phyloP scores from a whole-genome alignment of 371 early-diverging fungal genomes.

The Lichtheimia ramosa region DNA sequence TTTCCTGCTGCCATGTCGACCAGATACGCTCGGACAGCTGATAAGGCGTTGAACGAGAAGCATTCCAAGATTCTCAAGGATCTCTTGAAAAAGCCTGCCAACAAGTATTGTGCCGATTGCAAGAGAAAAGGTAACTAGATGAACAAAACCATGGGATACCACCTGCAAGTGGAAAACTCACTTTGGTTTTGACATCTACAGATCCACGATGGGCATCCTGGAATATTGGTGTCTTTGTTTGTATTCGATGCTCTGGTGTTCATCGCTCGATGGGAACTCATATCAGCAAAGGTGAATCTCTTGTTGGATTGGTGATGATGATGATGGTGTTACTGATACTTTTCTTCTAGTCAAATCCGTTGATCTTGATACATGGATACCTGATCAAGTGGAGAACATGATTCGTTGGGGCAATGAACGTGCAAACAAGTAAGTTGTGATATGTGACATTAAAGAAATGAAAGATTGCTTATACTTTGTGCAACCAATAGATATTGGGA shows the following conservation, averaged over 20 bases:
- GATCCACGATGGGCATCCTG: constrained; percentile 91
- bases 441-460: not conserved
- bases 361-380: constrained; percentile 87
- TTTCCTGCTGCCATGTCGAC: constrained; percentile 62
- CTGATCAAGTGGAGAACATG: constrained; percentile 83
- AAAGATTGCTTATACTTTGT: not conserved
- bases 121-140: constrained; percentile 67
- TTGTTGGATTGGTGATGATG: not conserved
- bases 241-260: constrained; percentile 85
- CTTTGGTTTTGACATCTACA: constrained; percentile 10
- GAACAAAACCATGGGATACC: not conserved
- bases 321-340: not conserved
- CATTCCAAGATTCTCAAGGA: constrained; percentile 69
- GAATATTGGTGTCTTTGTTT: constrained; percentile 85
- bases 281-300: constrained; percentile 73
- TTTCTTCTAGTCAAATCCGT: constrained; percentile 70
- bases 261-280: constrained; percentile 87
- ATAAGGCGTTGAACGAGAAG: constrained; percentile 73
- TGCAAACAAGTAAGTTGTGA: constrained; percentile 57
- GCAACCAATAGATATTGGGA: constrained; percentile 60
- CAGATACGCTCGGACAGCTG: constrained; percentile 69
- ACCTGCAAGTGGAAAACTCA: not conserved
- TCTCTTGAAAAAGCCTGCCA: constrained; percentile 70
- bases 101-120: constrained; percentile 84
- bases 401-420: constrained; percentile 82